Conservation (phyloP, 352 stramenopile species). For the Globisporangium recalcitrans region DNA sequence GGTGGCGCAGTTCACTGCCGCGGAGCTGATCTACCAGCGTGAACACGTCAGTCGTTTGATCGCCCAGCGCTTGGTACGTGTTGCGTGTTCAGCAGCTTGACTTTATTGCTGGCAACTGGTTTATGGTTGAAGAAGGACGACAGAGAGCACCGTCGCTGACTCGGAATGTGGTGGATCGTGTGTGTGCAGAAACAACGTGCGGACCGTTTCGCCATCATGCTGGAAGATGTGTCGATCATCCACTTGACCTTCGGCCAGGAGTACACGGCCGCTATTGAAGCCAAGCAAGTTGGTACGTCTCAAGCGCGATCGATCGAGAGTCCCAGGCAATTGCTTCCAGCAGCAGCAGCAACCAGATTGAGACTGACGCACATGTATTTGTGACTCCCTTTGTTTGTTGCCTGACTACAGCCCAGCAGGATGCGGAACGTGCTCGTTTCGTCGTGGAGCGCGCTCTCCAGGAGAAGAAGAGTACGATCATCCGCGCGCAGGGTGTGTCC, state of each 20-base stretch:
- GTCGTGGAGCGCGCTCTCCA: constrained; percentile 97
- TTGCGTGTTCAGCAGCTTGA: neutral
- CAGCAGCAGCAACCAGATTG: neutral
- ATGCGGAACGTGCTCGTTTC: constrained; percentile 98
- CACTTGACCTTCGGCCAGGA: constrained; percentile 98
- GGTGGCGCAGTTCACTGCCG: constrained; percentile 98
- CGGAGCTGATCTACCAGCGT: constrained; percentile 99
- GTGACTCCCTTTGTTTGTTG: neutral
- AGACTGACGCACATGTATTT: neutral
- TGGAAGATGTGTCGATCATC: constrained; percentile 99
- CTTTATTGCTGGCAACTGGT: neutral
- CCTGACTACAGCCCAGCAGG: constrained; percentile 91
- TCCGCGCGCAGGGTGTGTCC: constrained; percentile 96
- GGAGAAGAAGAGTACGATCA: constrained; percentile 99
- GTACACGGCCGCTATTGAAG: constrained; percentile 98
- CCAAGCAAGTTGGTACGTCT: constrained; percentile 95
- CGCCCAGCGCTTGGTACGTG: constrained; percentile 84
- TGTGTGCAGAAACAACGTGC: constrained; percentile 67
- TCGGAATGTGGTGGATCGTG: neutral
- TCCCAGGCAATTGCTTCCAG: neutral
- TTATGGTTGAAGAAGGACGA: neutral
- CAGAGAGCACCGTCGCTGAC: neutral
- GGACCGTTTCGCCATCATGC: constrained; percentile 90
- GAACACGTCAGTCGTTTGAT: constrained; percentile 95
- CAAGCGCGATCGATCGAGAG: neutral